Percentiles rank a stretch among this genome's conserved stretches.
These are phyloP conservation scores for Aureobasidium lini DNA, from an alignment of 2,329 filamentous ascomycete species.

Conservation along the genomic window DNA sequence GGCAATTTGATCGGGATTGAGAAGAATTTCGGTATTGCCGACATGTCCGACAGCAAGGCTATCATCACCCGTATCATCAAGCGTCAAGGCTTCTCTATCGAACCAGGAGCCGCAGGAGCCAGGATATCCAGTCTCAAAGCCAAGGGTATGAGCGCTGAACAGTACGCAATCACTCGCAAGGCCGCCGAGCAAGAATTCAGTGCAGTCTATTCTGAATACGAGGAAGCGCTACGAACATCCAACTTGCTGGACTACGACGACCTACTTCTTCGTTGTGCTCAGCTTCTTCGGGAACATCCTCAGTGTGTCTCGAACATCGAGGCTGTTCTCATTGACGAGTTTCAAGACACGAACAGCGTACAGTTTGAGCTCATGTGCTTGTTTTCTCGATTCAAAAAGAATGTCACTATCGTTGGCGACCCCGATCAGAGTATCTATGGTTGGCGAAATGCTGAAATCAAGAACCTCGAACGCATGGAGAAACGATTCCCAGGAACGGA, in stretches of 20 bases:
- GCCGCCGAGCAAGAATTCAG: constrained; percentile 57
- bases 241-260: constrained; percentile 95
- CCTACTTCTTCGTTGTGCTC: constrained; percentile 72
- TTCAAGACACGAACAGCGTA: constrained; percentile 91
- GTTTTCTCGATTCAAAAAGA: constrained; percentile 62
- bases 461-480: constrained; percentile 74
- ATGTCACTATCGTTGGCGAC: constrained; percentile 93
- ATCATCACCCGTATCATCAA: constrained; percentile 81
- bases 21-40: constrained; percentile 84
- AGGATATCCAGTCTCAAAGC: constrained; percentile 65
- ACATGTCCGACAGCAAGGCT: constrained; percentile 68
- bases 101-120: constrained; percentile 61
- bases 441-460: constrained; percentile 86
- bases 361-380: constrained; percentile 93
- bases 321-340: constrained; percentile 90
- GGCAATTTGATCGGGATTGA: constrained; percentile 75
- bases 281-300: constrained; percentile 66
- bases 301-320: constrained; percentile 83
- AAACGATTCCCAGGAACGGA: constrained; percentile 68
- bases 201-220: constrained; percentile 65
- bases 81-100: constrained; percentile 51
- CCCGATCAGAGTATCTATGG: constrained; percentile 98
- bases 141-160: constrained; percentile 42
- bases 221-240: constrained; percentile 63
- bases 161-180: constrained; percentile 34